These are phyloP conservation scores for Mortierella sp. DNA, from an alignment of 371 early-diverging fungal genomes.

Conservation along the genomic window DNA sequence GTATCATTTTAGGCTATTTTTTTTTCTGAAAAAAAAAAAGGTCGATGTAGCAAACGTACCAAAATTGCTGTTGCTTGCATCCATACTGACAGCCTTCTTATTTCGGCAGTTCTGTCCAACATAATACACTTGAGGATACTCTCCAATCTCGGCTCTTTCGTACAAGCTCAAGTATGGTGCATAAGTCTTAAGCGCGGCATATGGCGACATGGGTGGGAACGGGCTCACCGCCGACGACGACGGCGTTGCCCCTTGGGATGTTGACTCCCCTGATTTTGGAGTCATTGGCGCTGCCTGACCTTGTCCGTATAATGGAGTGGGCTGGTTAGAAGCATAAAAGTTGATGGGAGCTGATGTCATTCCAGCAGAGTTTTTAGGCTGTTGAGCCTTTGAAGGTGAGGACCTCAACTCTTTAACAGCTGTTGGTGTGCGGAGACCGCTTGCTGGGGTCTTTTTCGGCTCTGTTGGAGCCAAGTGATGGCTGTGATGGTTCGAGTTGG, in stretches of 20 bases:
- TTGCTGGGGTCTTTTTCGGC: conserved; percentile 36
- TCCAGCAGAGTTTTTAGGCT: conserved; percentile 12
- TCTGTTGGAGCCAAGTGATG: conserved; percentile 20
- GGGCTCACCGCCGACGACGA: conserved; percentile 21
- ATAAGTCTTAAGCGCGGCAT: conserved; percentile 70
- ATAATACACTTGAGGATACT: conserved; percentile 87
- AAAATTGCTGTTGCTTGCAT: conserved; percentile 65
- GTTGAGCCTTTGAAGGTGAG: conserved; percentile 32
- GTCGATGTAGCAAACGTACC: conserved; percentile 50
- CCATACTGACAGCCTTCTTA: conserved; percentile 65
- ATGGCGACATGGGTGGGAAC: conserved; percentile 42
- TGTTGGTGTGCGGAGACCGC: conserved; percentile 52
- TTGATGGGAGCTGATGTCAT: conserved; percentile 28
- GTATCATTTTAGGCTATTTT: not conserved
- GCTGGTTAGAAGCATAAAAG: conserved; percentile 28
- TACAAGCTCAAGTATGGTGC: conserved; percentile 77
- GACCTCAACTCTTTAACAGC: conserved; percentile 42
- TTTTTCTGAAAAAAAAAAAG: not conserved
- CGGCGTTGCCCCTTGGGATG: not conserved
- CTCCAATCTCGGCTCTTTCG: conserved; percentile 87
- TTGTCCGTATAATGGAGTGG: conserved; percentile 42
- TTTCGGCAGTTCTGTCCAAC: conserved; percentile 79
- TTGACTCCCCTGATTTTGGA: not conserved
- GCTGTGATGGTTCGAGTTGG: not conserved
- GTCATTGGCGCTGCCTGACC: conserved; percentile 16